phyloP scores from a whole-genome alignment of 345 rosid genomes.

The Murraya koenigii region DNA sequence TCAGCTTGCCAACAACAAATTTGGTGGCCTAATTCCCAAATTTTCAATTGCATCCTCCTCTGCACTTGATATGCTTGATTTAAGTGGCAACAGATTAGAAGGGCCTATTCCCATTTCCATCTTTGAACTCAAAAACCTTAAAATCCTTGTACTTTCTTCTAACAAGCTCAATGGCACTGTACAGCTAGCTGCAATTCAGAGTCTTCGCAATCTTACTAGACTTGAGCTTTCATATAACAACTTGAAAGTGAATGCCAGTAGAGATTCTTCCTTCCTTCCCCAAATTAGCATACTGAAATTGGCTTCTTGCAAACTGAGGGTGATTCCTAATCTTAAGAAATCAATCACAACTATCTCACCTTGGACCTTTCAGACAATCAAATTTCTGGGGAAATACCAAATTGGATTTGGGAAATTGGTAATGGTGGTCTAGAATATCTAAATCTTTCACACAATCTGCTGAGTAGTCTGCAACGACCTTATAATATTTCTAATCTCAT shows the following conservation, averaged over 20 bases:
- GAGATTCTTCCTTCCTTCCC: slow-evolving; percentile 1
- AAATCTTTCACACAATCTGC: slow-evolving; percentile 20
- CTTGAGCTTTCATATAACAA: slow-evolving; percentile 44
- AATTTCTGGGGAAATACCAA: slow-evolving; percentile 36
- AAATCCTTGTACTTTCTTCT: slow-evolving; percentile 29
- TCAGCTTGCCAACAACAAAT: slow-evolving; percentile 22
- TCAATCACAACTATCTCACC: neutral
- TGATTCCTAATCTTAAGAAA: slow-evolving; percentile 32
- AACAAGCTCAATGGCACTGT: slow-evolving; percentile 46
- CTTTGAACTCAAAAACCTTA: slow-evolving; percentile 22
- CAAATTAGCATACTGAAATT: slow-evolving; percentile 22
- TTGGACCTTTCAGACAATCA: slow-evolving; percentile 51
- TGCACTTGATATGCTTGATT: slow-evolving; percentile 28
- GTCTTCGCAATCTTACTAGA: slow-evolving; percentile 21
- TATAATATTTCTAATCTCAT: neutral
- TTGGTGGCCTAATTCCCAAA: slow-evolving; percentile 11
- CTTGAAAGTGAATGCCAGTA: slow-evolving; percentile 22
- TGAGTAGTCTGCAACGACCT: slow-evolving; percentile 16
- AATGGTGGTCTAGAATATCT: neutral
- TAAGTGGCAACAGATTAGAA: slow-evolving; percentile 36
- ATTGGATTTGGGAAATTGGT: slow-evolving; percentile 38
- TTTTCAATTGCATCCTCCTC: neutral
- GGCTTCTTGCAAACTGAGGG: slow-evolving; percentile 39
- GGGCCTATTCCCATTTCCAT: slow-evolving; percentile 22
- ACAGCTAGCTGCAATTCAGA: slow-evolving; percentile 5